phyloP scores from a whole-genome alignment of 2,329 filamentous ascomycete genomes.

The Colletotrichum theobromicola region DNA sequence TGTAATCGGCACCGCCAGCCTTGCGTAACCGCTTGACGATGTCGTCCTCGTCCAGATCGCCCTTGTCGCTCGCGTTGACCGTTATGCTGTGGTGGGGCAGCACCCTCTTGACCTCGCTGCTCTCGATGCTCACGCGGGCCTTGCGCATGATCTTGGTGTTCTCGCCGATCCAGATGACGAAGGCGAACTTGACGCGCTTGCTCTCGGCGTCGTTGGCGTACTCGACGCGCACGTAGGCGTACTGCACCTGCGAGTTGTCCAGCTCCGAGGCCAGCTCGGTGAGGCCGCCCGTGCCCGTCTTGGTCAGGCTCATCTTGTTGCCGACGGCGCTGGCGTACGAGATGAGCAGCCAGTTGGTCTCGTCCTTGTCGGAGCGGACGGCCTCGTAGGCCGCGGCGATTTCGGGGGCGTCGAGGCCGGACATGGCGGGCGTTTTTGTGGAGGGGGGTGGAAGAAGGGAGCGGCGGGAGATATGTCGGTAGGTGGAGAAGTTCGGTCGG shows the following conservation, averaged over 20 bases:
- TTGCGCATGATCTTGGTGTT: conserved; percentile 72
- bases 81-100: conserved; percentile 70
- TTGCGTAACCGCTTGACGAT: conserved; percentile 67
- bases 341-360: conserved; percentile 71
- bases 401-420: conserved; percentile 61
- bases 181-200: conserved; percentile 70
- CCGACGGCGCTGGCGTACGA: conserved; percentile 62
- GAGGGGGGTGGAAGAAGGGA: neutral
- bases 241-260: conserved; percentile 66
- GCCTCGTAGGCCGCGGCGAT: conserved; percentile 69
- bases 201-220: conserved; percentile 76
- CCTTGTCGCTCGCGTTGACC: conserved; percentile 64
- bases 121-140: conserved; percentile 71
- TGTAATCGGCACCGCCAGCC: conserved; percentile 75
- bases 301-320: conserved; percentile 60
- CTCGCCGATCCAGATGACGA: conserved; percentile 73
- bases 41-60: conserved; percentile 66
- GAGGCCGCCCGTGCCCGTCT: conserved; percentile 66
- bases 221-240: conserved; percentile 70
- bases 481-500: neutral
- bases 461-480: neutral
- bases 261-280: conserved; percentile 60
- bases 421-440: conserved; percentile 46
- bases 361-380: conserved; percentile 70
- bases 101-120: conserved; percentile 67